Percentiles rank a stretch among this genome's conserved stretches.
phyloP scores from a whole-genome alignment of 306 rosid genomes.

The Notholithocarpus densiflorus region DNA sequence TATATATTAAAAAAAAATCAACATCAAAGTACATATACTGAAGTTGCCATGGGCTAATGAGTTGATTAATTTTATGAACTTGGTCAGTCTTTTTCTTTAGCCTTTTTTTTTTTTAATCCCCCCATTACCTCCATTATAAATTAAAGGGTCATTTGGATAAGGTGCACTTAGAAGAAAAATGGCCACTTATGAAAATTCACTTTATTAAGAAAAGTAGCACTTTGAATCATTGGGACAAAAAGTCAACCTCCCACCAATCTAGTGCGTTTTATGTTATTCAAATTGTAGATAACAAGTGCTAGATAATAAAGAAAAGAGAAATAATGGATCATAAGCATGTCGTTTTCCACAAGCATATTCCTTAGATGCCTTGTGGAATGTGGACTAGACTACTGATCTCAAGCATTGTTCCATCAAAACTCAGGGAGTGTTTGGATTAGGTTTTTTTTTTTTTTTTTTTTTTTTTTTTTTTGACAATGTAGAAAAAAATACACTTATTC shows the following conservation, averaged over 20 bases:
- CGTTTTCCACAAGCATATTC: neutral
- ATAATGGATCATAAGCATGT: neutral
- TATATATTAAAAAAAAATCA: too few relatives aligned
- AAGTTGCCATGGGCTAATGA: too few relatives aligned
- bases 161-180: conserved; percentile 14
- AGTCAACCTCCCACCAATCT: conserved; percentile 52
- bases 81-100: neutral
- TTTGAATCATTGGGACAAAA: conserved; percentile 12
- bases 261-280: conserved; percentile 10
- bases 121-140: conserved; percentile 15
- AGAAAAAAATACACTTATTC: too few relatives aligned
- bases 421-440: neutral
- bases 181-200: conserved; percentile 35
- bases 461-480: too few relatives aligned
- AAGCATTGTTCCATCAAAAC: neutral
- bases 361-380: neutral
- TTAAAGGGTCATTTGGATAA: neutral
- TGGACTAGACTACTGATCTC: neutral
- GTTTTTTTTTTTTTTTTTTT: neutral
- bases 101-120: neutral
- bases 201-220: conserved; percentile 20
- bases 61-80: neutral
- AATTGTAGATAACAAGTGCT: conserved; percentile 2
- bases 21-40: too few relatives aligned
- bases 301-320: neutral